These are phyloP conservation scores for Parachlorella kessleri DNA, from an alignment of 139 green algal genomes.

Conservation along the genomic window DNA sequence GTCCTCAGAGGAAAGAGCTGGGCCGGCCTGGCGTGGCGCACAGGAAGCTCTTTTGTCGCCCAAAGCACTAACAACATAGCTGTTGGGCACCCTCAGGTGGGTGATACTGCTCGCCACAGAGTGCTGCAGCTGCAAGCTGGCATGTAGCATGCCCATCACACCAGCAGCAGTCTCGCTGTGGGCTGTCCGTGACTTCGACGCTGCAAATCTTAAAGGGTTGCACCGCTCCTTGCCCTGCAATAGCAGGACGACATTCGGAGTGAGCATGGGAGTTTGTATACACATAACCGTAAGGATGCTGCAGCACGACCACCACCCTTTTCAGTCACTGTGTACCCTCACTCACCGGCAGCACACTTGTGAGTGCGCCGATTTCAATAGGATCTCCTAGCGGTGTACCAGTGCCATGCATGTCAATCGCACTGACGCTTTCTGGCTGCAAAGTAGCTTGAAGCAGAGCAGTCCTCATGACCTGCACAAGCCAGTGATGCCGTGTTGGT, in stretches of 20 bases:
- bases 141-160: slow-evolving; percentile 24
- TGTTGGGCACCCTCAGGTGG: not conserved
- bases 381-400: slow-evolving; percentile 90
- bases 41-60: not conserved
- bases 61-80: slow-evolving; percentile 5
- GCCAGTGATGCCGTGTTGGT: no score
- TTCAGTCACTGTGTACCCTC: no score
- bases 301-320: no score
- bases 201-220: not conserved
- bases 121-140: not conserved
- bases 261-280: no score
- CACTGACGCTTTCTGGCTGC: slow-evolving; percentile 13
- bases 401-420: slow-evolving; percentile 68
- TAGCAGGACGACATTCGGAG: no score
- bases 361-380: slow-evolving; percentile 79
- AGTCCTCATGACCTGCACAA: not conserved
- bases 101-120: not conserved
- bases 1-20: slow-evolving; percentile 6
- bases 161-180: slow-evolving; percentile 53
- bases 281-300: no score
- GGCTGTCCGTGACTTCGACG: slow-evolving; percentile 44
- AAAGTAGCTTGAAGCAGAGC: not conserved
- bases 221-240: not conserved
- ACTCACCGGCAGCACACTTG: not conserved
- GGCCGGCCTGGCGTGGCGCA: not conserved